Conservation (phyloP, 1,284 basidiomycete genomes). For the Phellopilus nigrolimitatus region DNA sequence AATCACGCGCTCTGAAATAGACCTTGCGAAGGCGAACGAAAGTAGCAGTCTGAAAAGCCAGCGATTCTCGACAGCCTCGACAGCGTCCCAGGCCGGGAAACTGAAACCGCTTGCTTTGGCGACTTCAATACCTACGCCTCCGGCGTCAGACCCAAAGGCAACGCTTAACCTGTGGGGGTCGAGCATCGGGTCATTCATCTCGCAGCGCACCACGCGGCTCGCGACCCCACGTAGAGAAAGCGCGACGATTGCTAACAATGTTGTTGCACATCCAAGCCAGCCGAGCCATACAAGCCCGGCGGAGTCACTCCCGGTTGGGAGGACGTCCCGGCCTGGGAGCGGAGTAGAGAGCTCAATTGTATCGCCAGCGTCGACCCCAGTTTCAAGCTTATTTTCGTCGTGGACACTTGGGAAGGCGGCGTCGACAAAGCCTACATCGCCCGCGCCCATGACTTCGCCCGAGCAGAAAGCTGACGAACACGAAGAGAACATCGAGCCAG, state of each 20-base stretch:
- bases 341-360: background rate
- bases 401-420: conserved; percentile 14
- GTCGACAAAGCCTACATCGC: background rate
- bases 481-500: background rate
- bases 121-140: conserved; percentile 26
- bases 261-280: background rate
- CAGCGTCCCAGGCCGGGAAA: conserved; percentile 18
- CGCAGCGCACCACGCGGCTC: conserved; percentile 35
- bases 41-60: conserved; percentile 3
- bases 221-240: conserved; percentile 26
- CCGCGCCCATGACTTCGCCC: conserved; percentile 1
- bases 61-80: conserved; percentile 25
- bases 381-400: conserved; percentile 12
- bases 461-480: background rate
- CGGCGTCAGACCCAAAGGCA: conserved; percentile 34
- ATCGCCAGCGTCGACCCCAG: background rate
- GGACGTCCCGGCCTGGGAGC: background rate
- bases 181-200: conserved; percentile 59
- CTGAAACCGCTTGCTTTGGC: conserved; percentile 30
- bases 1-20: conserved; percentile 42
- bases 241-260: background rate
- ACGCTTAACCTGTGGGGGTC: conserved; percentile 46
- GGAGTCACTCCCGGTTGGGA: background rate
- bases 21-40: conserved; percentile 12
- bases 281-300: background rate